Conservation (phyloP, 2,329 filamentous ascomycete genomes). For the Cercospora berteroae region DNA sequence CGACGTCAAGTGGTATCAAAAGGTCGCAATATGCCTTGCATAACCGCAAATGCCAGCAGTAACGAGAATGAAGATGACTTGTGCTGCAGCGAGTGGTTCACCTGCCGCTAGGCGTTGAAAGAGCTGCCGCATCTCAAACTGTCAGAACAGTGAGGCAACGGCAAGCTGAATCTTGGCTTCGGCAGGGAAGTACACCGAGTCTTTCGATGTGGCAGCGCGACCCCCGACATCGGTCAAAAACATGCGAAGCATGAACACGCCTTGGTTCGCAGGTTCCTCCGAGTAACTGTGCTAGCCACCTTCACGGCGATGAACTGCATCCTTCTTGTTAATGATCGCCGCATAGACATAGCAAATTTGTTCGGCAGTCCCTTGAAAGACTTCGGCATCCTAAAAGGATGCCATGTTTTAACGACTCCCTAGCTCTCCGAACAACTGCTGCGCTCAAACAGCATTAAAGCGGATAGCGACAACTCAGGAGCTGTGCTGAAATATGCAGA, state of each 20-base stretch:
- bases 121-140: too few species aligned
- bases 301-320: not conserved
- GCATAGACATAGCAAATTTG: not conserved
- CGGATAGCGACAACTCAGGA: not conserved
- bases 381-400: not conserved
- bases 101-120: too few species aligned
- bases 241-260: not conserved
- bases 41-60: too few species aligned
- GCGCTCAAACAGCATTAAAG: not conserved
- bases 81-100: too few species aligned
- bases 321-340: not conserved
- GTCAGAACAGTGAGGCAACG: too few species aligned
- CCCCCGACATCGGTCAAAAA: not conserved
- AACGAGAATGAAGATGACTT: too few species aligned
- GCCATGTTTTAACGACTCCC: not conserved
- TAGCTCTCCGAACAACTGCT: not conserved
- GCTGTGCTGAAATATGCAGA: not conserved
- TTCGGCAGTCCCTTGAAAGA: not conserved
- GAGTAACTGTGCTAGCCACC: not conserved
- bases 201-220: not conserved
- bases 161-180: too few species aligned
- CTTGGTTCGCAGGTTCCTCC: not conserved
- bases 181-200: too few species aligned
- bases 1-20: too few species aligned
- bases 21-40: too few species aligned